Evolutionary conservation across 768 basidiomycete species (phyloP).

Genomic region (Mycena sanguinolenta): DNA sequence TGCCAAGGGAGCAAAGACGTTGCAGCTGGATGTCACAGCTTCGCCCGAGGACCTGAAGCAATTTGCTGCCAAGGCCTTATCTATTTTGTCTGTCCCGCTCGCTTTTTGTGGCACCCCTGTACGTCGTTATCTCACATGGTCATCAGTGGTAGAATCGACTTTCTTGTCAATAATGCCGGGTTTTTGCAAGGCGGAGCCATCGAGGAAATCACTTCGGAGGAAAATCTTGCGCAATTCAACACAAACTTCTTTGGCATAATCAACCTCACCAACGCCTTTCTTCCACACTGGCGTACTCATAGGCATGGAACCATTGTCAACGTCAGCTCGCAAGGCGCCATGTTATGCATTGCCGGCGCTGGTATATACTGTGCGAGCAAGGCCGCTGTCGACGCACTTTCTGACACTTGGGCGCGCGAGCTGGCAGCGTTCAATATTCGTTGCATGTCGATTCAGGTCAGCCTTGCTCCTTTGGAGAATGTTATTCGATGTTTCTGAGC

Average conservation of each 20-base stretch:
- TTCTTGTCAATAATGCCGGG: slow-evolving; percentile 45
- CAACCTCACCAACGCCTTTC: slow-evolving; percentile 41
- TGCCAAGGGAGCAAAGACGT: slow-evolving; percentile 16
- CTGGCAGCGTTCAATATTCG: slow-evolving; percentile 13
- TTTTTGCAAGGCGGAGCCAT: slow-evolving; percentile 39
- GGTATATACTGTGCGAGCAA: slow-evolving; percentile 40
- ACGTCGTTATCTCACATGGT: background rate
- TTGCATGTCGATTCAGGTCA: slow-evolving; percentile 25
- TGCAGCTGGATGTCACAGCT: slow-evolving; percentile 25
- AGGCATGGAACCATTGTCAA: slow-evolving; percentile 37
- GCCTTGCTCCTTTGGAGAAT: background rate
- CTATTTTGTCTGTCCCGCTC: slow-evolving; percentile 4
- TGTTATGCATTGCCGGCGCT: slow-evolving; percentile 29
- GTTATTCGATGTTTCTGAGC: background rate
- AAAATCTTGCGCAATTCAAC: slow-evolving; percentile 38
- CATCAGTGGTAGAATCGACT: slow-evolving; percentile 39
- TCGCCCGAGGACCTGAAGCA: slow-evolving; percentile 12
- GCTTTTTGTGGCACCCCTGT: background rate
- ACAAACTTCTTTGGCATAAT: slow-evolving; percentile 47
- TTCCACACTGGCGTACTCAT: slow-evolving; percentile 43
- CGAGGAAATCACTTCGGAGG: slow-evolving; percentile 35
- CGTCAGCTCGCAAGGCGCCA: slow-evolving; percentile 35
- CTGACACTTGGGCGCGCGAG: slow-evolving; percentile 21
- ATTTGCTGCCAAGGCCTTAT: slow-evolving; percentile 13
- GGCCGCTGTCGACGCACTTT: slow-evolving; percentile 35